Conservation (phyloP, 805 yeast species). For the Saccharomyces jurei region DNA sequence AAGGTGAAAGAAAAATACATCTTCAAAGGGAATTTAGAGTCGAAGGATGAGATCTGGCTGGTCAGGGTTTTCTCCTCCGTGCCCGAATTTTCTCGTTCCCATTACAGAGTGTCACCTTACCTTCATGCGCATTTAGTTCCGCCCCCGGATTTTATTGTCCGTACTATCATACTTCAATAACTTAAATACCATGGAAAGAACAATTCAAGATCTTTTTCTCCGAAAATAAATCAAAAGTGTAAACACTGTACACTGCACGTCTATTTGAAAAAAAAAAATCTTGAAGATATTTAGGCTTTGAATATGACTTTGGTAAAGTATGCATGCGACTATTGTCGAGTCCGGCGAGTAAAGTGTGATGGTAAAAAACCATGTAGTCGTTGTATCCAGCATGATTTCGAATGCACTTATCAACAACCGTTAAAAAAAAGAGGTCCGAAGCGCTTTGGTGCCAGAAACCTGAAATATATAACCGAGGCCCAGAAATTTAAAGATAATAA, state of each 20-base stretch:
- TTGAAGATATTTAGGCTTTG: background rate
- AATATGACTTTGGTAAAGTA: background rate
- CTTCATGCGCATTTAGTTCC: background rate
- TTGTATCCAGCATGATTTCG: conserved; percentile 9
- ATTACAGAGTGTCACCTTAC: background rate
- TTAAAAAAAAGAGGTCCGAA: background rate
- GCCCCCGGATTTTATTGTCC: background rate
- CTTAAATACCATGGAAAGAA: no score
- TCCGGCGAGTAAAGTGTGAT: conserved; percentile 22
- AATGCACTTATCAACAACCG: conserved; percentile 8
- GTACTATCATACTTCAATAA: background rate
- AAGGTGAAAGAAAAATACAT: no score
- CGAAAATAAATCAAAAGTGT: background rate
- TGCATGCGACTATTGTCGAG: conserved; percentile 20
- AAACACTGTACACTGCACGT: background rate
- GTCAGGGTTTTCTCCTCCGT: no score
- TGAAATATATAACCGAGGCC: background rate
- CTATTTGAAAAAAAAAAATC: background rate
- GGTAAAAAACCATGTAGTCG: conserved; percentile 18
- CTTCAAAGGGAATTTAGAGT: no score
- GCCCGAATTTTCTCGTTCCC: background rate
- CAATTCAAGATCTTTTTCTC: background rate
- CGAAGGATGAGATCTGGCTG: no score
- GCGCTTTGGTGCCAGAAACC: background rate
- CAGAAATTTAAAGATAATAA: no score